A percentile compares a stretch with the other conserved stretches of the same genome.
Evolutionary conservation across 139 green algal species (phyloP).

Genomic region (Chlamydomonas sphaeroides): DNA sequence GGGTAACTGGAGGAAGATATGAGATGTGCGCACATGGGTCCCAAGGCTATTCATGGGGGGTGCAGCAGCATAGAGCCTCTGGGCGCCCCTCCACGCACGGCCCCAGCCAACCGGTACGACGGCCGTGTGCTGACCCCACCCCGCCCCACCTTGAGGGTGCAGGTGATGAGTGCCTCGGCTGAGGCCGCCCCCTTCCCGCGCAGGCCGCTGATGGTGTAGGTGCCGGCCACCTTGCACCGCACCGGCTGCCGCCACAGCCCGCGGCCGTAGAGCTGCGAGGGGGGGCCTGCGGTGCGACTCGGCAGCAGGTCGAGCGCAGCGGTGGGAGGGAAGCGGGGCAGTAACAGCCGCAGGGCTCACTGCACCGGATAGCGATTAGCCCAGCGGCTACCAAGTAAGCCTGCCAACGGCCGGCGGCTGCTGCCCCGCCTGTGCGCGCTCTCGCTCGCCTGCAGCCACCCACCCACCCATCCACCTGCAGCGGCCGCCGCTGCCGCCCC

Average conservation of each 20-base stretch:
- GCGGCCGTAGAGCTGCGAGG: neutral
- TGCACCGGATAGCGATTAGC: too few species aligned
- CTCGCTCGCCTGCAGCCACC: too few species aligned
- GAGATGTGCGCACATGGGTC: neutral
- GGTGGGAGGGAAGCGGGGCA: too few species aligned
- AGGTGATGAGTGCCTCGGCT: slow-evolving; percentile 48
- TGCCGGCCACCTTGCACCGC: slow-evolving; percentile 39
- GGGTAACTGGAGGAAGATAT: neutral
- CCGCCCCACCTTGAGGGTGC: slow-evolving; percentile 44
- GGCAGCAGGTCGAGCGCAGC: too few species aligned
- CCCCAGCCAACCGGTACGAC: too few species aligned
- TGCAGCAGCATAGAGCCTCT: neutral
- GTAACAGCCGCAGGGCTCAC: neutral
- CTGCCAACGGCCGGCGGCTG: too few species aligned
- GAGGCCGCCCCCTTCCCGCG: slow-evolving; percentile 14
- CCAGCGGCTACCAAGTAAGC: neutral
- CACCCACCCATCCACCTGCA: too few species aligned
- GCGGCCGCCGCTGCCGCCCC: too few species aligned
- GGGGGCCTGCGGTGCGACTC: neutral
- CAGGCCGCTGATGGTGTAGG: slow-evolving; percentile 54
- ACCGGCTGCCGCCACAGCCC: slow-evolving; percentile 41
- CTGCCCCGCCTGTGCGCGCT: too few species aligned
- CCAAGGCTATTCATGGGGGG: neutral
- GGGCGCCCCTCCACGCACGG: too few species aligned
- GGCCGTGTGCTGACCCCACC: neutral